These are phyloP conservation scores for Candida chauliodis DNA, from an alignment of 805 yeast genomes.

Conservation along the genomic window DNA sequence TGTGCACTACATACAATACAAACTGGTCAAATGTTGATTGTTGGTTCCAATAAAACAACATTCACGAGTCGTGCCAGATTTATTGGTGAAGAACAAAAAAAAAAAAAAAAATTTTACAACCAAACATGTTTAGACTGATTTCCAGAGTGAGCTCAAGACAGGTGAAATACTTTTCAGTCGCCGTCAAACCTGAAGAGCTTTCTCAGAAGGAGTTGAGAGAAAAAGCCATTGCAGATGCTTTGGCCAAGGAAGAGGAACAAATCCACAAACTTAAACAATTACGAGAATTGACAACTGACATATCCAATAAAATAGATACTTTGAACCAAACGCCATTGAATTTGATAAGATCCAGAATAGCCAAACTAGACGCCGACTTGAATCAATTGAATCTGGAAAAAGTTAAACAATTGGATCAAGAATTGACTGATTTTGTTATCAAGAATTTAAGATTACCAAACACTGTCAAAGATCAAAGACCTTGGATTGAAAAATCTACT, in stretches of 20 bases:
- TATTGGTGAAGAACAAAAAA: conserved; percentile 1
- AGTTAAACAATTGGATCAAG: conserved; percentile 37
- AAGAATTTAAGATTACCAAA: conserved; percentile 31
- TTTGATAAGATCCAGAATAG: conserved; percentile 26
- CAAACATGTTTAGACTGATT: conserved; percentile 1
- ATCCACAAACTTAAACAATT: conserved; percentile 29
- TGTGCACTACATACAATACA: neutral
- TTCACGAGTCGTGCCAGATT: conserved; percentile 2
- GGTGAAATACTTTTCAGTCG: neutral
- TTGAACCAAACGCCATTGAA: conserved; percentile 34
- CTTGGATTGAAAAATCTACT: conserved; percentile 26
- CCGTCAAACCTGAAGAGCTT: neutral
- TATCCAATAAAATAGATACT: conserved; percentile 21
- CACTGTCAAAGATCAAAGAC: conserved; percentile 25
- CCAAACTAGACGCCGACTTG: conserved; percentile 28
- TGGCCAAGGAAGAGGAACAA: conserved; percentile 43
- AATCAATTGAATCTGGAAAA: conserved; percentile 26
- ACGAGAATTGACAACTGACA: conserved; percentile 25
- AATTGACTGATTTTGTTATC: conserved; percentile 36
- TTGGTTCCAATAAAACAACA: conserved; percentile 11
- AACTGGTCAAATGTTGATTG: conserved; percentile 10
- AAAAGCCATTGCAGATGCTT: conserved; percentile 39
- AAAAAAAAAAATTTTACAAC: conserved; percentile 5
- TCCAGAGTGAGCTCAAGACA: neutral
- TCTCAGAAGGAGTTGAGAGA: conserved; percentile 30